Percentiles rank a stretch among this genome's conserved stretches.
Evolutionary conservation across 768 basidiomycete genomes (phyloP).

Genomic region (Leucosporidium creatinivorum): DNA sequence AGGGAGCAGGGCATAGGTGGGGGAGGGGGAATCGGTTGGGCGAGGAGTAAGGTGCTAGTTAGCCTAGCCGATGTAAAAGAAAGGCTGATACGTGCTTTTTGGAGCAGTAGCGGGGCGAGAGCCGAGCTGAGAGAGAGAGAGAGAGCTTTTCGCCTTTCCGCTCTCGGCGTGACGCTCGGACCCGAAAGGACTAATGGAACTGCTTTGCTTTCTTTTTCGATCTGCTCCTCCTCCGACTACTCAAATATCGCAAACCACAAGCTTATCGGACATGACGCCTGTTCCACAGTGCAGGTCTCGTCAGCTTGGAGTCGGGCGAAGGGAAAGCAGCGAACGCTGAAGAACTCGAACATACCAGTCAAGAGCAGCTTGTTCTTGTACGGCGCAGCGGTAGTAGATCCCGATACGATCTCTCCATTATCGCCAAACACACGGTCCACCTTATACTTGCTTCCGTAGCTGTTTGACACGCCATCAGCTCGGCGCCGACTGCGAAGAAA

Average conservation of each 20-base stretch:
- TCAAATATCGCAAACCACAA: no score
- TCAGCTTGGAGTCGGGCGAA: no score
- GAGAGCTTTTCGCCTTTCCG: no score
- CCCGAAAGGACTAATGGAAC: no score
- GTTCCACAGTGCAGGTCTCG: no score
- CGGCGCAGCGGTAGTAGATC: slow-evolving; percentile 51
- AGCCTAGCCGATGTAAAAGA: background rate
- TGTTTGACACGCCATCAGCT: slow-evolving; percentile 48
- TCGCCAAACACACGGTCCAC: slow-evolving; percentile 58
- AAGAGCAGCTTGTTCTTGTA: slow-evolving; percentile 48
- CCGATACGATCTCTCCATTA: slow-evolving; percentile 54
- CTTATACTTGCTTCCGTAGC: slow-evolving; percentile 26
- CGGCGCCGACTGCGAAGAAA: slow-evolving; percentile 16
- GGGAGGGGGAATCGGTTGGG: slow-evolving; percentile 32
- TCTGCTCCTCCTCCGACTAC: no score
- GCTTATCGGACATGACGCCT: no score
- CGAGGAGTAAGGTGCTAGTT: slow-evolving; percentile 6
- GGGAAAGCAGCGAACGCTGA: background rate
- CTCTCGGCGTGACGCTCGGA: no score
- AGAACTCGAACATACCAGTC: slow-evolving; percentile 10
- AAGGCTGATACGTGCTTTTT: no score
- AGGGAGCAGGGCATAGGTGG: slow-evolving; percentile 15
- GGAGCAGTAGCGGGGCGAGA: no score
- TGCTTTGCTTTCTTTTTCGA: no score
- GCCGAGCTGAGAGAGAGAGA: no score